Evolutionary conservation across 768 basidiomycete species (phyloP).

Genomic region (Piloderma croceum): DNA sequence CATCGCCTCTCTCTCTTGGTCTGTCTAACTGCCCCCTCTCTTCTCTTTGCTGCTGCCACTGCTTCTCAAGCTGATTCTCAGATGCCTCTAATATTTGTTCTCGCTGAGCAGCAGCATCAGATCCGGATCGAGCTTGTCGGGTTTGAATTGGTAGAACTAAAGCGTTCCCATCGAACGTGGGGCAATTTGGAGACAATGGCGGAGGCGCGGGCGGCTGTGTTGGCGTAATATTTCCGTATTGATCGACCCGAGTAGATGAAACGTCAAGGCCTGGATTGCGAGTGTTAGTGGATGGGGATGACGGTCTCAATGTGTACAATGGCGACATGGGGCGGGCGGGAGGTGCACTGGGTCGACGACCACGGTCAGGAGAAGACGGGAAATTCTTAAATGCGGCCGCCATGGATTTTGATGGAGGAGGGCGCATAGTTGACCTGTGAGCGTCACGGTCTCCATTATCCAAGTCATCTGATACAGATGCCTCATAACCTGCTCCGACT

Average conservation of each 20-base stretch:
- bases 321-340: conserved; percentile 32
- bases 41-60: conserved; percentile 25
- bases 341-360: conserved; percentile 33
- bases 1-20: conserved; percentile 15
- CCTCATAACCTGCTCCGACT: conserved; percentile 60
- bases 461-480: conserved; percentile 50
- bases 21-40: conserved; percentile 26
- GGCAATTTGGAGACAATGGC: conserved; percentile 41
- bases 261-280: too few relatives aligned
- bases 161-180: conserved; percentile 39
- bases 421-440: conserved; percentile 36
- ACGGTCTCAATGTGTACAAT: neutral
- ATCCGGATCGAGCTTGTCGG: conserved; percentile 40
- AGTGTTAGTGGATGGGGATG: conserved; percentile 2
- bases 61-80: conserved; percentile 31
- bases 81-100: conserved; percentile 36
- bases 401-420: conserved; percentile 29
- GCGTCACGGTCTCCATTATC: conserved; percentile 53
- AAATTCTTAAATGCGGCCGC: conserved; percentile 21
- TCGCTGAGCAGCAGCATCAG: conserved; percentile 48
- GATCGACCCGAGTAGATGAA: neutral
- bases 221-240: neutral
- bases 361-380: conserved; percentile 35
- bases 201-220: conserved; percentile 34
- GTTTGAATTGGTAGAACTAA: conserved; percentile 28